Percentiles rank a stretch among this genome's conserved stretches.
Evolutionary conservation across 73 alveolate species (phyloP).

Genomic region (Paramecium primaurelia): DNA sequence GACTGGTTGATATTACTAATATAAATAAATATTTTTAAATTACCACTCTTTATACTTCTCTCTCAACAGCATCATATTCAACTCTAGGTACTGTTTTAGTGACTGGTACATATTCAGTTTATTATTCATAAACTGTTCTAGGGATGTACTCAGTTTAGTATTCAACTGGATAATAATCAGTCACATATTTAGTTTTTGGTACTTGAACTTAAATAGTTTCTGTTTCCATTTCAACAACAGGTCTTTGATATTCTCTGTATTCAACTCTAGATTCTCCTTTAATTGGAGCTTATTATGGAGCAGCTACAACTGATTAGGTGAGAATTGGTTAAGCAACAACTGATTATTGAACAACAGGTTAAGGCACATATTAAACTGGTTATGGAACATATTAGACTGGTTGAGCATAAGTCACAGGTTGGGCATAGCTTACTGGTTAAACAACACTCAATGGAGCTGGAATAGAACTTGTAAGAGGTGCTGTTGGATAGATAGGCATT

Average conservation of each 20-base stretch:
- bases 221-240: slow-evolving; percentile 56
- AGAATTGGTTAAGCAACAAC: neutral
- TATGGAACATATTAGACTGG: neutral
- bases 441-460: neutral
- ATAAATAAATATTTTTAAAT: neutral
- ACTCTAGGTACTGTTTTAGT: slow-evolving; percentile 45
- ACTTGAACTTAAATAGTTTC: slow-evolving; percentile 24
- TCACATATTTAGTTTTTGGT: slow-evolving; percentile 57
- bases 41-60: slow-evolving; percentile 46
- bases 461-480: slow-evolving; percentile 6
- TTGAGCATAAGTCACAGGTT: slow-evolving; percentile 21
- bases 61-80: slow-evolving; percentile 55
- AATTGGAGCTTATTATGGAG: neutral
- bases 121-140: slow-evolving; percentile 28
- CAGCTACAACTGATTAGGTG: neutral
- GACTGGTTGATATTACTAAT: neutral
- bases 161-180: slow-evolving; percentile 62
- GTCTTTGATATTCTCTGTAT: slow-evolving; percentile 49
- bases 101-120: slow-evolving; percentile 56
- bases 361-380: neutral
- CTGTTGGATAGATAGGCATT: slow-evolving; percentile 15
- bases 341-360: neutral
- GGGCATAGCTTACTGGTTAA: neutral
- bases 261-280: slow-evolving; percentile 59
- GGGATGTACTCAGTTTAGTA: slow-evolving; percentile 56